These are phyloP conservation scores for Eragrostis curvula DNA, from an alignment of 176 grass and related monocot species.

Conservation along the genomic window DNA sequence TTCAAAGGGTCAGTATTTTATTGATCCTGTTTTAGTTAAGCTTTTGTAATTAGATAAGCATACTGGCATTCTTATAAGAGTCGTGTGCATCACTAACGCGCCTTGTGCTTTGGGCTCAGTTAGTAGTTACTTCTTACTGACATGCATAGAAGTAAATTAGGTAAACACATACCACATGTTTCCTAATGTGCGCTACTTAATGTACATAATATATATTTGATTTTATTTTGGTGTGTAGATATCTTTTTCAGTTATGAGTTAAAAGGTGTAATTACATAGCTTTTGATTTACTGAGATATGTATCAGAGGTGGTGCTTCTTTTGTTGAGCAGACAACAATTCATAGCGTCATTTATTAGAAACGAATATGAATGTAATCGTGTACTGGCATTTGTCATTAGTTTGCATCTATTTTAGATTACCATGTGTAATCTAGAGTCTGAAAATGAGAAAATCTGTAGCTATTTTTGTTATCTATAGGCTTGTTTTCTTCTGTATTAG, in stretches of 20 bases:
- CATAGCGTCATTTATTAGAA: background rate
- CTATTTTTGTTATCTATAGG: background rate
- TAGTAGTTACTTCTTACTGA: background rate
- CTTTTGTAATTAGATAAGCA: slow-evolving; percentile 25
- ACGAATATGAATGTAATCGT: background rate
- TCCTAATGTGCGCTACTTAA: background rate
- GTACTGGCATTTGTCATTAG: background rate
- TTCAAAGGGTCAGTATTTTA: slow-evolving; percentile 17
- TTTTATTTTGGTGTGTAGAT: background rate
- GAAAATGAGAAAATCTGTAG: background rate
- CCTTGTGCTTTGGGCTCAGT: background rate
- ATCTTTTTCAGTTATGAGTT: background rate
- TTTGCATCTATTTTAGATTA: background rate
- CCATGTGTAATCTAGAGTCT: background rate
- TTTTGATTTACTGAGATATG: background rate
- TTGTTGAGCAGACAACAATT: background rate
- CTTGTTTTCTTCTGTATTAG: background rate
- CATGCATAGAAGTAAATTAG: slow-evolving; percentile 13
- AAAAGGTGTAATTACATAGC: background rate
- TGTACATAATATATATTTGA: background rate
- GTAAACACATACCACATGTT: slow-evolving; percentile 19
- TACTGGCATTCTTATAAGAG: slow-evolving; percentile 17
- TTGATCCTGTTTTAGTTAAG: slow-evolving; percentile 31
- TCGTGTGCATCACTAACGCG: background rate
- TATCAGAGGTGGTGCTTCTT: background rate